Evolutionary conservation across 345 rosid genomes (phyloP).

Genomic region (Iberis pinnata): DNA sequence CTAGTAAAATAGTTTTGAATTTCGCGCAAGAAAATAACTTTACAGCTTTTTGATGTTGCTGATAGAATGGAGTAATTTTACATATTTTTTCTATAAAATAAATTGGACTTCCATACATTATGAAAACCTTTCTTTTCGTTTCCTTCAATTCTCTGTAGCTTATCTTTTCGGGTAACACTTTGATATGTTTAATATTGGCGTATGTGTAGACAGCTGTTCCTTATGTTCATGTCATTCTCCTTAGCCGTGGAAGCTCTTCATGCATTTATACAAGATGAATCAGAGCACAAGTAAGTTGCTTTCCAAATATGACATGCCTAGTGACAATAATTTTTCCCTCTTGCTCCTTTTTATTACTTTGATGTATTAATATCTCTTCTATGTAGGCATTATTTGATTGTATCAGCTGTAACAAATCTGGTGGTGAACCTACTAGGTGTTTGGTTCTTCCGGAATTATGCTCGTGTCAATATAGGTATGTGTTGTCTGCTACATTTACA

Average conservation of each 20-base stretch:
- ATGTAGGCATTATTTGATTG: slow-evolving; percentile 92
- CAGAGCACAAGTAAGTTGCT: slow-evolving; percentile 87
- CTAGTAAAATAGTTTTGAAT: background rate
- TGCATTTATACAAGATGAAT: slow-evolving; percentile 96
- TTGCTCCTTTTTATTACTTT: background rate
- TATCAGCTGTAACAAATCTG: slow-evolving; percentile 92
- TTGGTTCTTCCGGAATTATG: slow-evolving; percentile 96
- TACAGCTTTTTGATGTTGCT: slow-evolving; percentile 9
- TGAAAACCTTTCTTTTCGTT: background rate
- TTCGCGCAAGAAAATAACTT: background rate
- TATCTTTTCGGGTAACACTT: slow-evolving; percentile 35
- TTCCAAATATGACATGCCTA: slow-evolving; percentile 2
- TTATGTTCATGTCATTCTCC: slow-evolving; percentile 98
- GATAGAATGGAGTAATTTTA: background rate
- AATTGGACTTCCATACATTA: too few relatives aligned
- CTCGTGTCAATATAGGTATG: slow-evolving; percentile 83
- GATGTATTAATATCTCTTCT: slow-evolving; percentile 9
- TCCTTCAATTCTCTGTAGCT: slow-evolving; percentile 4
- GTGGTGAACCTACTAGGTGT: slow-evolving; percentile 90
- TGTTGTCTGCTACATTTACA: slow-evolving; percentile 9
- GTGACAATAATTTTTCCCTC: background rate
- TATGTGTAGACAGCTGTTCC: slow-evolving; percentile 98
- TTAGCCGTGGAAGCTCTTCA: slow-evolving; percentile 98
- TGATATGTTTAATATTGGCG: slow-evolving; percentile 45
- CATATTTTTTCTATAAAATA: background rate